Base-by-base conservation (phyloP, 768 basidiomycete genomes). In the Symmetrospora coprosmae region DNA sequence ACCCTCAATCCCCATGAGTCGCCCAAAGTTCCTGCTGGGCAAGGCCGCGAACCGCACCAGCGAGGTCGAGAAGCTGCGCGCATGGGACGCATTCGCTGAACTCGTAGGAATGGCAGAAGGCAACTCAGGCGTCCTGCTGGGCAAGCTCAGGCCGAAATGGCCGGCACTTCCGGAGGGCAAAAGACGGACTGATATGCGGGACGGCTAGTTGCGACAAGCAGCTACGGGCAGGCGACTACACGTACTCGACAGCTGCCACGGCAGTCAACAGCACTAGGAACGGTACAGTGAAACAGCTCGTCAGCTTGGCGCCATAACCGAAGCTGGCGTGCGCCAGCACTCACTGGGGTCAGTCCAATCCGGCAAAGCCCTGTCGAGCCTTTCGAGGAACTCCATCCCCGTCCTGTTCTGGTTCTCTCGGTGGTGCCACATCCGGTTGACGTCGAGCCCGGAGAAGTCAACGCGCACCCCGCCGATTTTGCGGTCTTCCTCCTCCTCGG, bases 341-440 rank as follows among this genome's bases (percentile, higher is more conserved):
- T 46, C 46, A 58, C 55, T 70, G 4, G 68, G 61, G 50, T 73
- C 88, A 2, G 87, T 80, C 17, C 77, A 78, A 67, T 75, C 75
- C 27, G 82, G 79, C 37, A 92, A 73, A 85, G 87, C 88, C 6
- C 61, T 71, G 71, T 92, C 87, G 33, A 94, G 75, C 50, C 77
- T 73, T 65, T 82, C 78, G 66, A 97, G 87, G 55, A 92, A 69
- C 61, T 71, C 71, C 81, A 91, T 85, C 28, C 84, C 55, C 62
- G 71, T 49, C 25, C 34, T 46, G 35, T 47, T 64, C 52, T 9
- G 39, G 28, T 6, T 73, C 70, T 68, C 75, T 75, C 71, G 82
- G 86, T 2, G 75, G 87, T 0, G 87, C 86, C 85, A 90, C 79
- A 89, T 85, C 39, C 80, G 82, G 61, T 79, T 82, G 76, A 87